phyloP scores from a whole-genome alignment of 345 rosid genomes.

The Eucalyptus viminalis region DNA sequence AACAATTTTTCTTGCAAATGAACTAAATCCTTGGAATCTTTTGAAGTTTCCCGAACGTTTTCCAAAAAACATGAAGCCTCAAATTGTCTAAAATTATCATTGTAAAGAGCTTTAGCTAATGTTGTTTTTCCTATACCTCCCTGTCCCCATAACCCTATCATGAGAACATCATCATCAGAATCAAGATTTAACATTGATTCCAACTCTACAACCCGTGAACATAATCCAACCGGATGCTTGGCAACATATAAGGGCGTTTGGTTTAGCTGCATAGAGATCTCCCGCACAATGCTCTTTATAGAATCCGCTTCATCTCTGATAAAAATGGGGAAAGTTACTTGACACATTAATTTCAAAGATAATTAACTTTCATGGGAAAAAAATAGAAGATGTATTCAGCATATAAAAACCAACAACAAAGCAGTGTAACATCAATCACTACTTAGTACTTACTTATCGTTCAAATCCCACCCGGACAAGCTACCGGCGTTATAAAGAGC shows the following conservation, averaged over 20 bases:
- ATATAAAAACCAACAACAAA: too few species aligned
- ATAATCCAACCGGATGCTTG: not conserved
- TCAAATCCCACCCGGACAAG: not conserved
- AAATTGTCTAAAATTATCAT: not conserved
- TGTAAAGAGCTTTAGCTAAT: not conserved
- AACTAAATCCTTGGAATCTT: not conserved
- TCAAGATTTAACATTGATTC: not conserved
- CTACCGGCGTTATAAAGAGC: not conserved
- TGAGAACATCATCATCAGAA: not conserved
- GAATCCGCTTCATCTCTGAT: not conserved
- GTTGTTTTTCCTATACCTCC: not conserved
- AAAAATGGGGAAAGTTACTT: too few species aligned
- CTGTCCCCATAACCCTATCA: not conserved
- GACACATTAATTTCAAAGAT: not conserved
- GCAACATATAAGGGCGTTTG: not conserved
- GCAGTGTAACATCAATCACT: too few species aligned
- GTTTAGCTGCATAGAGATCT: not conserved
- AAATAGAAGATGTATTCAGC: not conserved
- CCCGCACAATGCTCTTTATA: not conserved
- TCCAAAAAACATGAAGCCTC: not conserved
- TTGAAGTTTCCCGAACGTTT: not conserved
- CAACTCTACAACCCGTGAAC: fast-evolving
- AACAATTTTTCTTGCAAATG: not conserved
- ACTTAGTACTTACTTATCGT: not conserved
- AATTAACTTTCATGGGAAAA: not conserved